A percentile compares a stretch with the other conserved stretches of the same genome.
These are phyloP conservation scores for Piper longum DNA, from an alignment of 164 flowering plant species.

Conservation along the genomic window DNA sequence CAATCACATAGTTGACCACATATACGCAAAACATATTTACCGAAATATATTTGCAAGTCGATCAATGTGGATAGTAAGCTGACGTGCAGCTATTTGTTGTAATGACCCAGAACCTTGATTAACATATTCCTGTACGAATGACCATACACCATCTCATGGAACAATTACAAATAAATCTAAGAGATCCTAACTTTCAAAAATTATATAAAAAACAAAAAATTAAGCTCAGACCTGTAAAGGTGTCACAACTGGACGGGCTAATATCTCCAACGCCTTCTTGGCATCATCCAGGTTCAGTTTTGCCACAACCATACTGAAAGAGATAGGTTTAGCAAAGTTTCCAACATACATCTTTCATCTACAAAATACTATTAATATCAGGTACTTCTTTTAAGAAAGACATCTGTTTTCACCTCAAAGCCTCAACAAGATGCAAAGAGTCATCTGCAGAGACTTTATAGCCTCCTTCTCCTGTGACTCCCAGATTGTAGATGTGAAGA, in stretches of 20 bases:
- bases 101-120: constrained; percentile 60
- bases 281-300: constrained; percentile 93
- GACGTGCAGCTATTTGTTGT: constrained; percentile 65
- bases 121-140: constrained; percentile 50
- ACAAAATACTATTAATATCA: too few species aligned
- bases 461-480: constrained; percentile 59
- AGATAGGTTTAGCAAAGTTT: background rate
- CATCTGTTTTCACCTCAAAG: constrained; percentile 44
- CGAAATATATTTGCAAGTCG: constrained; percentile 85
- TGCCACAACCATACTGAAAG: constrained; percentile 77
- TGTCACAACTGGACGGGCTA: constrained; percentile 70
- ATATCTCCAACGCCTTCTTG: constrained; percentile 68
- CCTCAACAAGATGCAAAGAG: constrained; percentile 85
- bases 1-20: background rate
- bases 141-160: background rate
- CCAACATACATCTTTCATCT: background rate
- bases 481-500: constrained; percentile 61
- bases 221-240: constrained; percentile 62
- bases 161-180: background rate
- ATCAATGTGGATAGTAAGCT: constrained; percentile 85
- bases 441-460: constrained; percentile 84
- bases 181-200: background rate
- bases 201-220: background rate
- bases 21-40: constrained; percentile 15
- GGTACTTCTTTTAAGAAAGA: background rate